phyloP scores from a whole-genome alignment of 345 rosid species.

The Aquilaria yunnanensis region DNA sequence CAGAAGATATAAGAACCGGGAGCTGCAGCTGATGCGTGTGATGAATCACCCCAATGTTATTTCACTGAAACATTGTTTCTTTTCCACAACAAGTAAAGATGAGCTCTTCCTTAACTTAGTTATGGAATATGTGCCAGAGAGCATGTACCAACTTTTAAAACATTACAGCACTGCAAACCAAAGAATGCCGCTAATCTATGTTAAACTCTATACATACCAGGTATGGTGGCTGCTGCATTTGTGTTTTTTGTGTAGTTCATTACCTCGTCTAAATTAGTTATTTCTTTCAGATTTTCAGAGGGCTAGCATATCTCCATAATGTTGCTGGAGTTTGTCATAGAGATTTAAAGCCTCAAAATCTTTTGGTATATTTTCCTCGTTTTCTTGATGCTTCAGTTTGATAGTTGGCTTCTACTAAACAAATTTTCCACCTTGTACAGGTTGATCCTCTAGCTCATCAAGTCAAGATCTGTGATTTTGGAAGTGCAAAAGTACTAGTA shows the following conservation, averaged over 20 bases:
- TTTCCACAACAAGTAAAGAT: conserved; percentile 71
- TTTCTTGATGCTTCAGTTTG: background rate
- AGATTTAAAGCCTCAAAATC: conserved; percentile 89
- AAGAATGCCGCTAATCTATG: conserved; percentile 77
- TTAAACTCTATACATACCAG: conserved; percentile 84
- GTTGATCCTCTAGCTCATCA: conserved; percentile 91
- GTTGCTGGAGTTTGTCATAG: conserved; percentile 86
- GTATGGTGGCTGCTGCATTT: conserved; percentile 20
- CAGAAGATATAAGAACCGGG: conserved; percentile 81
- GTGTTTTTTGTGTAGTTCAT: conserved; percentile 8
- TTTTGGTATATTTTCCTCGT: conserved; percentile 48
- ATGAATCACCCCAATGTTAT: conserved; percentile 89
- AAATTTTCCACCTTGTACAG: conserved; percentile 27
- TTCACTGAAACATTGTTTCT: conserved; percentile 85
- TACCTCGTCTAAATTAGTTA: conserved; percentile 4
- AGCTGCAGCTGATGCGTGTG: conserved; percentile 71
- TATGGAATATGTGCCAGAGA: conserved; percentile 89
- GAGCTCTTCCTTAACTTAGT: conserved; percentile 87
- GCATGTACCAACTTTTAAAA: conserved; percentile 78
- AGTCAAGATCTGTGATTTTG: conserved; percentile 79
- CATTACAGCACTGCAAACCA: conserved; percentile 78
- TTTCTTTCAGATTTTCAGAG: conserved; percentile 59
- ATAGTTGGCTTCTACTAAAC: conserved; percentile 7
- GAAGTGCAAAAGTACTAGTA: conserved; percentile 90
- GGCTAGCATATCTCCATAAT: conserved; percentile 74